These are phyloP conservation scores for Picochlorum sp. DNA, from an alignment of 139 green algal genomes.

Conservation along the genomic window DNA sequence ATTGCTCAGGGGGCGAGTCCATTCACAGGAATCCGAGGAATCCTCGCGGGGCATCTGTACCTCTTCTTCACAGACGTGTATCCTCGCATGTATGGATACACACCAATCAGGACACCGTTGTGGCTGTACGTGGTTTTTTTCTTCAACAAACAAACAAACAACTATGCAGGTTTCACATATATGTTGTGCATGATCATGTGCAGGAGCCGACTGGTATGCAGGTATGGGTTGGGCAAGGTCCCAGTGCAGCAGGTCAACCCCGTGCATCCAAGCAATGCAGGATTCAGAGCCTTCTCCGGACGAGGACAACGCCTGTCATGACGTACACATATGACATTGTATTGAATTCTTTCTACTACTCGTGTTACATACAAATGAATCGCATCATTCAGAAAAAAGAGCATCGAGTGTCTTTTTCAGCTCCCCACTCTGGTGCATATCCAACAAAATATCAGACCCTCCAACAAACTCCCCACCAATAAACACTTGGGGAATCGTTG, in stretches of 20 bases:
- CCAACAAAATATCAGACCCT: conserved; percentile 85
- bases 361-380: not conserved
- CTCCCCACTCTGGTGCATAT: conserved; percentile 88
- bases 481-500: conserved; percentile 95
- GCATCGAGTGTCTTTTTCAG: conserved; percentile 60
- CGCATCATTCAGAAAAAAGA: not conserved
- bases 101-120: conserved; percentile 25
- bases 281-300: conserved; percentile 36
- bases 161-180: not conserved
- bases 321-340: conserved; percentile 1
- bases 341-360: not conserved
- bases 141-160: not conserved
- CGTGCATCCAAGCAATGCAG: conserved; percentile 7
- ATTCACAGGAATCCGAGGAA: conserved; percentile 35
- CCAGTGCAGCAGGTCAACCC: conserved; percentile 16
- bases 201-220: not conserved
- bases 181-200: not conserved
- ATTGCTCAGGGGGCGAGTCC: conserved; percentile 35
- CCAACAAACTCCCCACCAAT: conserved; percentile 93
- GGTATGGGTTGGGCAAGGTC: conserved; percentile 1
- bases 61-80: conserved; percentile 31
- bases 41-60: conserved; percentile 47
- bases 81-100: conserved; percentile 21
- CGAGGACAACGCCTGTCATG: conserved; percentile 21
- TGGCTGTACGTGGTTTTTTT: conserved; percentile 14